A percentile compares a stretch with the other conserved stretches of the same genome.
Evolutionary conservation across 257 asterid species (phyloP).

Genomic region (Thymus mandschuricus): DNA sequence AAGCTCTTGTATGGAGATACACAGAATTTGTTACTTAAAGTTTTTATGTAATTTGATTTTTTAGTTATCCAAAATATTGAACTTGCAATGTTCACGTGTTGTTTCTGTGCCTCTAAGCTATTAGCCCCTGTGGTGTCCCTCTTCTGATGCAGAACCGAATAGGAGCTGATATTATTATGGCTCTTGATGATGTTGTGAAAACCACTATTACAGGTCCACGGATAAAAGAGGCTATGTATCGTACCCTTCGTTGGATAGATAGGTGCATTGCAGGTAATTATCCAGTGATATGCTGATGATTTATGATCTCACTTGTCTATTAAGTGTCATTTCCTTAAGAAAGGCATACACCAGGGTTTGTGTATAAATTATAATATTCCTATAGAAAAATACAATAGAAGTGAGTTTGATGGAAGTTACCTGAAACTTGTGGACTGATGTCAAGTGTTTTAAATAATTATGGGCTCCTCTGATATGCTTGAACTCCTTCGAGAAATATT

Average conservation of each 20-base stretch:
- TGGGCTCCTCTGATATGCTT: conserved; percentile 19
- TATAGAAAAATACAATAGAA: not conserved
- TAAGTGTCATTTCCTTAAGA: conserved; percentile 7
- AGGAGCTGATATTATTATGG: conserved; percentile 99
- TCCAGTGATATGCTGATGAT: conserved; percentile 13
- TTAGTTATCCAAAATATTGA: not conserved
- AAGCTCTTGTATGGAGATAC: not conserved
- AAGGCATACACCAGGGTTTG: conserved; percentile 13
- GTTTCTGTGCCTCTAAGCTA: conserved; percentile 21
- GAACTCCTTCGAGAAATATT: not conserved
- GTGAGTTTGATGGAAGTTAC: conserved; percentile 5
- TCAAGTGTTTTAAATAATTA: not conserved
- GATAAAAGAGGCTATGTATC: conserved; percentile 96
- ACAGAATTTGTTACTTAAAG: too few species aligned
- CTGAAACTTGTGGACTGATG: not conserved
- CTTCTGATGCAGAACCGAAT: conserved; percentile 77
- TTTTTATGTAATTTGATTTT: too few species aligned
- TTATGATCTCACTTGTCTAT: conserved; percentile 7
- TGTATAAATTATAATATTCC: not conserved
- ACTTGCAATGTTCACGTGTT: not conserved
- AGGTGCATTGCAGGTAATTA: conserved; percentile 89
- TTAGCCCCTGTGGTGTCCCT: conserved; percentile 31
- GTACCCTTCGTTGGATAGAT: conserved; percentile 99
- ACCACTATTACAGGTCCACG: conserved; percentile 97
- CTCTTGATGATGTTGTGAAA: conserved; percentile 98